These are phyloP conservation scores for Agrocybe pediades DNA, from an alignment of 768 basidiomycete genomes.

Conservation along the genomic window DNA sequence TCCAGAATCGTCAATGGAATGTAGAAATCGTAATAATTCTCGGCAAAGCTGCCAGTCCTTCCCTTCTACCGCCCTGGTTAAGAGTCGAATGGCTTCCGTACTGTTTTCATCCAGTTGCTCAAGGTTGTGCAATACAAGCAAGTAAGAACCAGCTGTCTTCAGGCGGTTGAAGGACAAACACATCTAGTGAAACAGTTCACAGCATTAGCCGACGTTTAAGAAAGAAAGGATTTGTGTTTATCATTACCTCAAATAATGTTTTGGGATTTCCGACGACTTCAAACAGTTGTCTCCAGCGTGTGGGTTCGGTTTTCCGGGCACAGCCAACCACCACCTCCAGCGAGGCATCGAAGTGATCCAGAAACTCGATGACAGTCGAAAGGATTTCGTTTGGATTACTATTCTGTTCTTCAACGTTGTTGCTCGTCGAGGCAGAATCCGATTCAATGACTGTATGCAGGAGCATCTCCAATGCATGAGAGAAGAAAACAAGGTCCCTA, in stretches of 20 bases:
- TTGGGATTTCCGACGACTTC: conserved; percentile 90
- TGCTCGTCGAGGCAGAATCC: conserved; percentile 49
- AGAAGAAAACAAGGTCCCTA: conserved; percentile 86
- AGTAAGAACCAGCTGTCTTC: conserved; percentile 89
- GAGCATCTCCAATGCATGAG: conserved; percentile 92
- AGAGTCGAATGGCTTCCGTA: conserved; percentile 78
- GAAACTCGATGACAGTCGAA: conserved; percentile 77
- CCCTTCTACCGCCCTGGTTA: conserved; percentile 72
- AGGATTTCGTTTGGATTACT: conserved; percentile 45
- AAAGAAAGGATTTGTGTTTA: background rate
- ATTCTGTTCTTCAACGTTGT: conserved; percentile 28
- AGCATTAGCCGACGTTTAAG: conserved; percentile 1
- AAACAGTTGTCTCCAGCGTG: conserved; percentile 88
- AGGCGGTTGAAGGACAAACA: conserved; percentile 74
- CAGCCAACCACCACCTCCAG: conserved; percentile 95
- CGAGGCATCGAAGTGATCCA: conserved; percentile 91
- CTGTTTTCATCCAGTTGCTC: conserved; percentile 85
- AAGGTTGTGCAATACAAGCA: conserved; percentile 91
- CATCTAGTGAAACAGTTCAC: conserved; percentile 42
- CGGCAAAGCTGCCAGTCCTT: conserved; percentile 91
- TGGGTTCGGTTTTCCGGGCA: conserved; percentile 94
- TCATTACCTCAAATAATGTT: conserved; percentile 80
- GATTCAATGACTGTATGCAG: conserved; percentile 92
- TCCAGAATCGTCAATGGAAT: conserved; percentile 90
- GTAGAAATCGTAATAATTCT: conserved; percentile 89